A percentile compares a stretch with the other conserved stretches of the same genome.
Conservation (phyloP, 805 yeast species). For the Suhomyces kilbournensis region DNA sequence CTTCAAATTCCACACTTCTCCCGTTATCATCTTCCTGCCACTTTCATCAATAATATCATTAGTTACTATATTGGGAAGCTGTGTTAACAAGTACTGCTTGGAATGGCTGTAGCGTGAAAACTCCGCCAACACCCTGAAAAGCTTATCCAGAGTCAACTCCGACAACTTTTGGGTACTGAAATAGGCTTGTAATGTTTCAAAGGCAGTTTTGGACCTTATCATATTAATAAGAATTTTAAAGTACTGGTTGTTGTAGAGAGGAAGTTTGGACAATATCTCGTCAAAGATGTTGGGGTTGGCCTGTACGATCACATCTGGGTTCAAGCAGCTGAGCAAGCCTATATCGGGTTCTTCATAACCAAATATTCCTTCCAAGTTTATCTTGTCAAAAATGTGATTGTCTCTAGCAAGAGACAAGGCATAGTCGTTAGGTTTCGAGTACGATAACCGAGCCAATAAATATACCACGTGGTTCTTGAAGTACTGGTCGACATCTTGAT, state of each 20-base stretch:
- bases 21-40: slow-evolving; percentile 13
- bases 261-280: slow-evolving; percentile 11
- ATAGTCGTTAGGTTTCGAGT: not conserved
- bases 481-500: not conserved
- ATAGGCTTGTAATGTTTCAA: slow-evolving; percentile 12
- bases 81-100: slow-evolving; percentile 18
- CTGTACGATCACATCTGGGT: slow-evolving; percentile 14
- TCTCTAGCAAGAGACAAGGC: not conserved
- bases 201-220: slow-evolving; percentile 12
- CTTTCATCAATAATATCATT: slow-evolving; percentile 17
- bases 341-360: slow-evolving; percentile 16
- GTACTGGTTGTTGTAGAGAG: slow-evolving; percentile 18
- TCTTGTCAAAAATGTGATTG: slow-evolving; percentile 16
- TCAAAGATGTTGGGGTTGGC: slow-evolving; percentile 10
- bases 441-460: slow-evolving; percentile 20
- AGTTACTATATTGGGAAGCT: slow-evolving; percentile 23
- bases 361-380: slow-evolving; percentile 14
- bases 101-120: slow-evolving; percentile 19
- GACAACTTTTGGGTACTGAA: slow-evolving; percentile 8
- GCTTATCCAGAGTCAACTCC: slow-evolving; percentile 19
- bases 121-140: slow-evolving; percentile 17
- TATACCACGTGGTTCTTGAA: slow-evolving; percentile 17
- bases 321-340: slow-evolving; percentile 16
- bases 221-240: slow-evolving; percentile 26
- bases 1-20: slow-evolving; percentile 25